Conservation (phyloP, 129 eudicot species). For the Pittosporum tobira region DNA sequence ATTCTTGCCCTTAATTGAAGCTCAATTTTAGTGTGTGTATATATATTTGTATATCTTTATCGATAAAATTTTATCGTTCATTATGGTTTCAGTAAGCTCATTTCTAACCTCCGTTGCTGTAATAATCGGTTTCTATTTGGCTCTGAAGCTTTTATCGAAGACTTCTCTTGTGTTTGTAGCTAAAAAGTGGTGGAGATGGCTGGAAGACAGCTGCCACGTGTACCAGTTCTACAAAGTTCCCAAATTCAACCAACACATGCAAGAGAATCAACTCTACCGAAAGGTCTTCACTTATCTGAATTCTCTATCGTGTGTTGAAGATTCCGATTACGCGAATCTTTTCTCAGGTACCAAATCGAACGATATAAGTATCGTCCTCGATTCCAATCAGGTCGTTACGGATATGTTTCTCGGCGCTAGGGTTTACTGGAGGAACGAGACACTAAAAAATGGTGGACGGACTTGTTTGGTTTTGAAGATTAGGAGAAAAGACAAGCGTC, state of each 20-base stretch:
- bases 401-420: constrained; percentile 63
- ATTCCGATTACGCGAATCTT: constrained; percentile 59
- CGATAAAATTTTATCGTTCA: background rate
- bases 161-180: constrained; percentile 24
- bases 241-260: constrained; percentile 65
- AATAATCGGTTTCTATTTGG: constrained; percentile 16
- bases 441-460: background rate
- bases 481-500: constrained; percentile 50
- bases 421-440: constrained; percentile 50
- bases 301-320: constrained; percentile 53
- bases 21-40: too few relatives aligned
- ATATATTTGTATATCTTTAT: background rate
- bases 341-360: constrained; percentile 49
- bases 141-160: constrained; percentile 24
- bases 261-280: constrained; percentile 64
- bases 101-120: constrained; percentile 4
- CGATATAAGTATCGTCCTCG: constrained; percentile 55
- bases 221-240: constrained; percentile 74
- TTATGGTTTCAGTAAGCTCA: constrained; percentile 30
- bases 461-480: constrained; percentile 50
- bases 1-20: too few relatives aligned
- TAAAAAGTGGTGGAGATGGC: constrained; percentile 26
- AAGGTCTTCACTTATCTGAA: constrained; percentile 50
- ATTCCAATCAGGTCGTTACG: constrained; percentile 31
- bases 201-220: constrained; percentile 47